phyloP scores from a whole-genome alignment of 164 flowering plant genomes.

The Liriodendron chinense region DNA sequence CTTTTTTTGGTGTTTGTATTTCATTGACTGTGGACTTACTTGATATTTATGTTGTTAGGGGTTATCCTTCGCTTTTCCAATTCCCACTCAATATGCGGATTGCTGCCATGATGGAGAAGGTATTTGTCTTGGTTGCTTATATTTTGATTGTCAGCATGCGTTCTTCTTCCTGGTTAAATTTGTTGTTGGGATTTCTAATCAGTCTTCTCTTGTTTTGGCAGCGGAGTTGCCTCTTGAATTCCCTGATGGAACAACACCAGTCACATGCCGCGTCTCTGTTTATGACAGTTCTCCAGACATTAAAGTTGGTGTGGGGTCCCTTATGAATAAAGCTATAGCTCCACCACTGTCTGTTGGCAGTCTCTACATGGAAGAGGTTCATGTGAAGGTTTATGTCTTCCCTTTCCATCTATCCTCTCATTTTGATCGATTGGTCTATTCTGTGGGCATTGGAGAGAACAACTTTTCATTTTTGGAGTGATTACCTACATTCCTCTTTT shows the following conservation, averaged over 20 bases:
- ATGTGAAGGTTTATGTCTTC: conserved; percentile 60
- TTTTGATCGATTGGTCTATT: not conserved
- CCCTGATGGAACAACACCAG: conserved; percentile 99
- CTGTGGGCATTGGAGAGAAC: not conserved
- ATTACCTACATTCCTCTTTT: not conserved
- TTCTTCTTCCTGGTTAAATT: not conserved
- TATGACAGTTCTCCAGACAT: conserved; percentile 75
- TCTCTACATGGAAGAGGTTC: conserved; percentile 90
- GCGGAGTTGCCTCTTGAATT: conserved; percentile 95
- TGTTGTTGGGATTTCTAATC: not conserved
- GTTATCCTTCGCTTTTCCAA: conserved; percentile 91
- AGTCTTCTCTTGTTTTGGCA: conserved; percentile 25
- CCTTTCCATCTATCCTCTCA: not conserved
- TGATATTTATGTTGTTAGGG: conserved; percentile 43
- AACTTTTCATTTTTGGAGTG: not conserved
- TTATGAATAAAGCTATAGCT: conserved; percentile 71
- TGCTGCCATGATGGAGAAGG: conserved; percentile 90
- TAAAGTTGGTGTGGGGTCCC: conserved; percentile 88
- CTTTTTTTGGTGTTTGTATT: not conserved
- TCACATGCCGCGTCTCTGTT: conserved; percentile 90
- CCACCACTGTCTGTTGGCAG: conserved; percentile 83
- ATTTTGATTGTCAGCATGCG: not conserved
- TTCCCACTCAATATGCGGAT: conserved; percentile 79
- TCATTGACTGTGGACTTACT: not conserved
- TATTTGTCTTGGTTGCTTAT: conserved; percentile 18